Evolutionary conservation across 768 basidiomycete genomes (phyloP).

Genomic region (Crucibulum laeve): DNA sequence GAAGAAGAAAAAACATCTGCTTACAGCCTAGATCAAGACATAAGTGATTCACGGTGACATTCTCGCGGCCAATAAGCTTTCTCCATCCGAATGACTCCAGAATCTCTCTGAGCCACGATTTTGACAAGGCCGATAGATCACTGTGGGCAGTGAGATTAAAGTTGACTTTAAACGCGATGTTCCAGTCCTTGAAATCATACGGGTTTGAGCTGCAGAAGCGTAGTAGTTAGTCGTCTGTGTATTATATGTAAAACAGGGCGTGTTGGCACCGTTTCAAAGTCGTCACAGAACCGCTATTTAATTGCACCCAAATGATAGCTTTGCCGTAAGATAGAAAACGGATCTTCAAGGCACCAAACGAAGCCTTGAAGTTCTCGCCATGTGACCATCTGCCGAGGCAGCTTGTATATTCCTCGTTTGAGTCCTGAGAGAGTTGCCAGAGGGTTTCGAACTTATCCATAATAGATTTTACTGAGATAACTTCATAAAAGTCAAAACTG

Average conservation of each 20-base stretch:
- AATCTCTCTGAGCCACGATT: conserved; percentile 5
- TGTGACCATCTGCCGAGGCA: conserved; percentile 6
- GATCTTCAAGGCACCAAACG: conserved; percentile 10
- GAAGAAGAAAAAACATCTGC: no score
- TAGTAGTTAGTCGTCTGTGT: no score
- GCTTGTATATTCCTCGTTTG: background rate
- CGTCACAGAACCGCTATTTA: conserved; percentile 7
- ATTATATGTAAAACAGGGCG: no score
- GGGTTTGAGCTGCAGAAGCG: conserved; percentile 3
- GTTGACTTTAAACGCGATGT: conserved; percentile 10
- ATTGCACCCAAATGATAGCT: conserved; percentile 9
- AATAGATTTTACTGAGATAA: conserved; percentile 3
- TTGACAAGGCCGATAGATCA: background rate
- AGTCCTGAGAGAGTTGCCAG: conserved; percentile 2
- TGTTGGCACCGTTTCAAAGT: conserved; percentile 6
- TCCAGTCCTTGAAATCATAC: conserved; percentile 8
- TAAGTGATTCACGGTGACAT: no score
- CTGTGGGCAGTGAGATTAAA: conserved; percentile 3
- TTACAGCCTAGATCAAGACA: no score
- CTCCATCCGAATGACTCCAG: conserved; percentile 4
- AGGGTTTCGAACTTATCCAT: conserved; percentile 4
- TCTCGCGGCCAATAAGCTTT: no score
- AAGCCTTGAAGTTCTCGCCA: conserved; percentile 9
- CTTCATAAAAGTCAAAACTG: conserved; percentile 6
- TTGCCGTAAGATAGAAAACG: conserved; percentile 5